Evolutionary conservation across 768 basidiomycete genomes (phyloP), one percentile per base, ranked within the genome.

Genomic region (Cystobasidium onofrii): DNA sequence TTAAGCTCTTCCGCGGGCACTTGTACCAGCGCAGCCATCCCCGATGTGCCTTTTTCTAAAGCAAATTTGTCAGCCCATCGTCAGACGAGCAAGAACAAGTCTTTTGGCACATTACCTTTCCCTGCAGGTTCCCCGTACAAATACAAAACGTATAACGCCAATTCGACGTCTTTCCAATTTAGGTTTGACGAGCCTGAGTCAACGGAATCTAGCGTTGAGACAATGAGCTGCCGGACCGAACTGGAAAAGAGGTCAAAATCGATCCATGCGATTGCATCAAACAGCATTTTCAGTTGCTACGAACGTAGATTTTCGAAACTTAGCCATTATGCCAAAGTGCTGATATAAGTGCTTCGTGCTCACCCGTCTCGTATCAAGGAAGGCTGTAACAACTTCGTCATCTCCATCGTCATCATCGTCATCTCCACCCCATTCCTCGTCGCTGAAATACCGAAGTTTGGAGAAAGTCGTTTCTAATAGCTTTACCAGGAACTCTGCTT

Each of bases 101-200:
- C n/a, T n/a, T n/a, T 0, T 55, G 23, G 20, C 0, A 18, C 79
- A 88, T 64, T 73, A 92, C 94, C 87, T 84, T 92, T 95, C 81
- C 87, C 88, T 18, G 69, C 69, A 1, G 66, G 73, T 75, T 96
- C 93, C 52, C 95, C 95, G 78, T 91, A 98, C 39, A 95, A 90
- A 79, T 88, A 97, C 12, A 97, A 88, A 29, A 98, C 85, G 80
- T 92, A 92, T n/a, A 95, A 83, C 0, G 91, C 92, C 23, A 98
- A 85, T 81, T 99, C 96, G 1, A 90, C 91, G 76, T 94, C 89
- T 77, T 92, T 88, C 96, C 96, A 98, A 74, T 89, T 86, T 41
- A 96, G 81, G 20, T 84, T 80, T 0, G 85, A 81, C 0, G 89
- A 87, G 74, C 74, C 75, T 0, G 78, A 63, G 64, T 85, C 84